phyloP scores from a whole-genome alignment of 2,329 filamentous ascomycete genomes.

The Penicillium frequentans region DNA sequence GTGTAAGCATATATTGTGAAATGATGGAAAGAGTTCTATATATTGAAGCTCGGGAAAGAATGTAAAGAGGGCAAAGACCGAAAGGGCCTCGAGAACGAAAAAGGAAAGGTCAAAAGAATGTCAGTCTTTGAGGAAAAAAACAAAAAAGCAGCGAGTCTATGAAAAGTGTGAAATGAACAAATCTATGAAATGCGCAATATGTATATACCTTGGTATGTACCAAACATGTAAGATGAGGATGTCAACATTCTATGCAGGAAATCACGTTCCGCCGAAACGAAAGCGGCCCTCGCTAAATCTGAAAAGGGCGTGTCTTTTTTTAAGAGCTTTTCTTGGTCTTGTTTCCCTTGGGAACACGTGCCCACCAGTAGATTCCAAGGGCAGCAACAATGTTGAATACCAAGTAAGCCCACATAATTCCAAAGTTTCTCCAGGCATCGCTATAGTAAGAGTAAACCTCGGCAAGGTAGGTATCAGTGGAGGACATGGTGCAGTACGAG shows the following conservation, averaged over 20 bases:
- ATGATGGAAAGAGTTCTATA: neutral
- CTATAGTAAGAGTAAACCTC: neutral
- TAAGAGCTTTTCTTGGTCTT: neutral
- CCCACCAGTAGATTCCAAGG: neutral
- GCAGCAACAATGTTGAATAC: conserved; percentile 38
- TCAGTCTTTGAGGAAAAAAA: neutral
- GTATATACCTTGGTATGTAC: neutral
- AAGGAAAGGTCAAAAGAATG: neutral
- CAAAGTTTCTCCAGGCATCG: neutral
- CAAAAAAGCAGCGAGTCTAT: neutral
- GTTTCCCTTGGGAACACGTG: neutral
- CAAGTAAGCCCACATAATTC: conserved; percentile 32
- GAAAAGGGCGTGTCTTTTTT: neutral
- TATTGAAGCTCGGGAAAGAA: neutral
- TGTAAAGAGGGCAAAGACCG: neutral
- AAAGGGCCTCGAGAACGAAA: neutral
- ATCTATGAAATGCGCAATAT: neutral
- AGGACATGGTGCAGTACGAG: neutral
- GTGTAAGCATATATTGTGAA: neutral
- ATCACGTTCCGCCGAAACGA: neutral
- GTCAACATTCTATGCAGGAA: neutral
- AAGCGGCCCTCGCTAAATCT: neutral
- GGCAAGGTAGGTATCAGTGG: neutral
- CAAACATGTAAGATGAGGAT: neutral
- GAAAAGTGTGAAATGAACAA: neutral